Percentiles rank a stretch among this genome's conserved stretches.
phyloP scores from a whole-genome alignment of 2,329 filamentous ascomycete species.

The Apiospora hydei region DNA sequence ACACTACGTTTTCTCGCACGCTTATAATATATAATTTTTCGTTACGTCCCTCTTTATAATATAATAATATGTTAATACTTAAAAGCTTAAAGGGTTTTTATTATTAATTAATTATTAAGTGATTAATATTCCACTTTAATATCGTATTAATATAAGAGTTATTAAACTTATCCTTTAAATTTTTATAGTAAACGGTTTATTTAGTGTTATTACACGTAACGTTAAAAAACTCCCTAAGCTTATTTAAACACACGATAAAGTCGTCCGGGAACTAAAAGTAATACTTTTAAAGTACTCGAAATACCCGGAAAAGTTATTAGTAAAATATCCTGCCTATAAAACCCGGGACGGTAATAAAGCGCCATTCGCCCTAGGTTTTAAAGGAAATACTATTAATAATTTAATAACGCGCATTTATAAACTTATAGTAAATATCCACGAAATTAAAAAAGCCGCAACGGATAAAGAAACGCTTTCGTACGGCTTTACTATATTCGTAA shows the following conservation, averaged over 20 bases:
- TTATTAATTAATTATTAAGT: constrained; percentile 61
- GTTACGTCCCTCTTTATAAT: background rate
- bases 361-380: constrained; percentile 70
- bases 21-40: constrained; percentile 60
- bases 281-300: constrained; percentile 89
- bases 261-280: constrained; percentile 82
- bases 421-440: constrained; percentile 83
- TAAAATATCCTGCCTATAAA: constrained; percentile 77
- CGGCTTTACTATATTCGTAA: constrained; percentile 93
- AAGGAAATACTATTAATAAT: constrained; percentile 94
- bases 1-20: constrained; percentile 79
- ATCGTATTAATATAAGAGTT: constrained; percentile 85
- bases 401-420: constrained; percentile 83
- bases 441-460: constrained; percentile 82
- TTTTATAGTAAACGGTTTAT: constrained; percentile 66
- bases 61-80: background rate
- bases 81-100: background rate
- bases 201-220: constrained; percentile 85
- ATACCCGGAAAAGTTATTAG: constrained; percentile 80
- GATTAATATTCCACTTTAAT: constrained; percentile 82
- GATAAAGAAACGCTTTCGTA: constrained; percentile 88
- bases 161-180: constrained; percentile 81
- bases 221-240: constrained; percentile 88
- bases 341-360: constrained; percentile 79
- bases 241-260: constrained; percentile 82